Percentiles rank a stretch among this genome's conserved stretches.
phyloP scores from a whole-genome alignment of 257 asterid genomes.

The Ilex asprella region DNA sequence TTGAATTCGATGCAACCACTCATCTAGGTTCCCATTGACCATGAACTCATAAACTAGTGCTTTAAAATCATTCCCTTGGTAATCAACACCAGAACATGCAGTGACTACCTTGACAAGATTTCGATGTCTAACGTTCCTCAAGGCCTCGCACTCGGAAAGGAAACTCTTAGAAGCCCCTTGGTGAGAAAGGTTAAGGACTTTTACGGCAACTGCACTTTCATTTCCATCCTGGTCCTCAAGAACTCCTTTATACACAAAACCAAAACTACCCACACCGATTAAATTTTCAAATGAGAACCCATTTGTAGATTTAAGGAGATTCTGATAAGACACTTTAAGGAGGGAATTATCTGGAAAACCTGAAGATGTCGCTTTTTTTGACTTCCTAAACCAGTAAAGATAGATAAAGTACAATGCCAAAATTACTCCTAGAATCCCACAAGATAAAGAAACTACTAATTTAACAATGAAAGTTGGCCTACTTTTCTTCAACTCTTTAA shows the following conservation, averaged over 20 bases:
- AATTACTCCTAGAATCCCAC: slow-evolving; percentile 11
- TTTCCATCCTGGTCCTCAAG: not conserved
- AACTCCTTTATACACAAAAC: too few species aligned
- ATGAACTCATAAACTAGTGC: slow-evolving; percentile 8
- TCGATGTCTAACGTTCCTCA: slow-evolving; percentile 20
- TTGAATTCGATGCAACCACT: too few species aligned
- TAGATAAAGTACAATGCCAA: not conserved
- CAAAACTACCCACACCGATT: too few species aligned
- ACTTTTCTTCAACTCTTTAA: not conserved
- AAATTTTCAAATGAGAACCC: too few species aligned
- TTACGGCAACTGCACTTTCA: slow-evolving; percentile 8
- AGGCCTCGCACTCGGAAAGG: slow-evolving; percentile 24
- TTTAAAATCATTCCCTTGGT: slow-evolving; percentile 20
- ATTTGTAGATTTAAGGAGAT: too few species aligned
- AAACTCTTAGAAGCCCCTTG: slow-evolving; percentile 24
- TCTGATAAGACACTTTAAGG: too few species aligned
- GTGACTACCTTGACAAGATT: slow-evolving; percentile 23
- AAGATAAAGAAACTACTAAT: slow-evolving; percentile 3
- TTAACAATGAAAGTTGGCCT: slow-evolving; percentile 8
- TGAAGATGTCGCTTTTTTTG: too few species aligned
- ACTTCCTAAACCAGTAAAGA: too few species aligned
- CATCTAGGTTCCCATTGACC: too few species aligned
- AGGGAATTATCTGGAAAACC: too few species aligned
- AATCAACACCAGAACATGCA: slow-evolving; percentile 18
- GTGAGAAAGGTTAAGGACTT: slow-evolving; percentile 12